Conservation (phyloP, 2,329 filamentous ascomycete genomes). For the Rhytidhysteron rufulum region DNA sequence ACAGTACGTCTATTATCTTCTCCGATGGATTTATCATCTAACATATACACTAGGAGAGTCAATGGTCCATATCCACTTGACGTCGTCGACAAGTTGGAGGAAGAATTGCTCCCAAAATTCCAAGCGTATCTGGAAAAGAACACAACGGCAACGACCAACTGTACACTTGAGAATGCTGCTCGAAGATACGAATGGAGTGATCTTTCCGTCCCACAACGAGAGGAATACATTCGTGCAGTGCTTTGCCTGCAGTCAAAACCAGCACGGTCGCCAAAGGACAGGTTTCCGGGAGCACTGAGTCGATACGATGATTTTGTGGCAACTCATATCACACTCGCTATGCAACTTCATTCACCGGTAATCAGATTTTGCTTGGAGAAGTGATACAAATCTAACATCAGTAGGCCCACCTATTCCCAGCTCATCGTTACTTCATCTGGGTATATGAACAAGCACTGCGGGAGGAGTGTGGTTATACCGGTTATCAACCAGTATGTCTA, state of each 20-base stretch:
- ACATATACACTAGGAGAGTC: not conserved
- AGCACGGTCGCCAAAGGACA: conserved; percentile 10
- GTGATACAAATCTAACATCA: too few relatives aligned
- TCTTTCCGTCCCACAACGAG: conserved; percentile 13
- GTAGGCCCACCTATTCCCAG: conserved; percentile 21
- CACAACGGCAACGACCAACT: conserved; percentile 11
- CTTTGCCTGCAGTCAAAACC: conserved; percentile 19
- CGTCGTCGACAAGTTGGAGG: conserved; percentile 18
- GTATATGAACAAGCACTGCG: conserved; percentile 34
- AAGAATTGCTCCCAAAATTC: conserved; percentile 13
- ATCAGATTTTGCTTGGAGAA: conserved; percentile 8
- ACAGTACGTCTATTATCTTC: not conserved
- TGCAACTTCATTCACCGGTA: conserved; percentile 19
- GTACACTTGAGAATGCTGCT: conserved; percentile 18
- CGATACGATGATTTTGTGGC: conserved; percentile 27
- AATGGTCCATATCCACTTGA: conserved; percentile 17
- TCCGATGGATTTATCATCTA: not conserved
- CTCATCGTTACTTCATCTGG: conserved; percentile 37
- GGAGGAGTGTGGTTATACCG: conserved; percentile 37
- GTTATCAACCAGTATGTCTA: conserved; percentile 24
- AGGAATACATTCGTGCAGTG: conserved; percentile 20
- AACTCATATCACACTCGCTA: conserved; percentile 17
- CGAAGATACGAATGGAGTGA: conserved; percentile 20
- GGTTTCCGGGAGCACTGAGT: conserved; percentile 16
- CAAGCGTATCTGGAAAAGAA: conserved; percentile 19